Evolutionary conservation across 2,329 filamentous ascomycete species (phyloP), one percentile per base, ranked within the genome.

Genomic region (Fusarium robinianum): DNA sequence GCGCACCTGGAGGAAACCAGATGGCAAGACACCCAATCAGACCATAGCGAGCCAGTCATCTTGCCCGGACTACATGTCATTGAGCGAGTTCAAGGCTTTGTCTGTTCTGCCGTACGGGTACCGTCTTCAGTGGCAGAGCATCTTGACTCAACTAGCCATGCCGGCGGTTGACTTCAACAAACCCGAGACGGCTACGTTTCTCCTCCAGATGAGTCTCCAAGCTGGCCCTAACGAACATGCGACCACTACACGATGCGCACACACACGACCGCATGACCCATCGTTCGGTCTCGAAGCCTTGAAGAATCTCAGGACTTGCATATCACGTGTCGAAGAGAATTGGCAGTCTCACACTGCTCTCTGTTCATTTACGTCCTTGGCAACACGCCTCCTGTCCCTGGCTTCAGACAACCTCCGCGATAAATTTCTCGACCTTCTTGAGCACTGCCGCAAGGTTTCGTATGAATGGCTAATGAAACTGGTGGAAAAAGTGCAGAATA

Each of bases 41-140:
- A 73, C 79, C 0, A 70, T 86, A 9, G 72, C 81, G 0, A 62
- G 57, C 1, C 77, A 81, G 43, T 63, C 53, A 0, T 36, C 60
- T 0, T 83, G 79, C 34, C 79, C 81, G 0, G 8, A 42, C 0
- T 55, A 72, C 15, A 65, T 86, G 41, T 68, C 74, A 0, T 45
- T 80, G 0, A 72, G 75, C 0, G 80, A 86, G 39, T 84, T 73
- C 57, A 76, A 78, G 36, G 67, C 72, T 2, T 8, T 62, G 5
- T 32, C 38, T 17, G 21, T 19, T 1, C 12, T 63, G 1, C 53
- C 46, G 0, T 52, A 42, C 2, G 58, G 61, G 2, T 35, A 52
- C 16, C 26, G 32, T 1, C 42, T 56, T 2, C 44, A 49, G 21
- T 63, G 59, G 61, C 41, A 51, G 25, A 60, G 41, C 10, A 50